These are phyloP conservation scores for Crithidia acanthocephali DNA, from an alignment of 208 protist species.

Conservation along the genomic window DNA sequence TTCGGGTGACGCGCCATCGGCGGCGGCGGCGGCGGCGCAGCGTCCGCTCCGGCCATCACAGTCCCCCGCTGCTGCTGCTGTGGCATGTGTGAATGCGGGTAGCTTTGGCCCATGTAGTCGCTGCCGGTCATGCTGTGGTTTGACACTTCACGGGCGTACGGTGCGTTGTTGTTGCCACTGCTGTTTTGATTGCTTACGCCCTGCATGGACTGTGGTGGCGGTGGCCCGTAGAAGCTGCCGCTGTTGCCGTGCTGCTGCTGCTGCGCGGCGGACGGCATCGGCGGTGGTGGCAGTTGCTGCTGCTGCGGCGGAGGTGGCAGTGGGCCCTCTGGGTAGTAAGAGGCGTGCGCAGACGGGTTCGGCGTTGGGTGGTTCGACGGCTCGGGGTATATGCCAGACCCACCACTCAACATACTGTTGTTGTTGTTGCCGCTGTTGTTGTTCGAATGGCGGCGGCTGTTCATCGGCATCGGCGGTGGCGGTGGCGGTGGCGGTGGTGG, in stretches of 20 bases:
- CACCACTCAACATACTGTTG: slow-evolving; percentile 7
- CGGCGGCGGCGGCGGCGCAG: background rate
- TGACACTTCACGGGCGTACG: background rate
- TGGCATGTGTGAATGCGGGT: background rate
- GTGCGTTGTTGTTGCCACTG: too few species aligned
- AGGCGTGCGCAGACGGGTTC: background rate
- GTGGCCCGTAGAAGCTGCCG: too few species aligned
- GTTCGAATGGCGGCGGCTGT: background rate
- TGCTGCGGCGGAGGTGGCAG: background rate
- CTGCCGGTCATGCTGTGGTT: slow-evolving; percentile 1
- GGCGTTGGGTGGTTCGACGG: background rate
- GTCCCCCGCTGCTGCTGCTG: background rate
- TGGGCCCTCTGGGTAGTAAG: background rate
- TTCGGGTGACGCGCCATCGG: background rate
- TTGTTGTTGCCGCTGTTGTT: slow-evolving; percentile 6
- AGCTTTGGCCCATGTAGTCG: background rate
- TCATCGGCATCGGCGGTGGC: background rate
- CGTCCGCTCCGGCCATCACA: background rate
- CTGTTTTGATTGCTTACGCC: background rate
- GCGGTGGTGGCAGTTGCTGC: slow-evolving; percentile 5
- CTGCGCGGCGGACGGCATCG: background rate
- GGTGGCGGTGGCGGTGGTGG: background rate
- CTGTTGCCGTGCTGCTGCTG: too few species aligned
- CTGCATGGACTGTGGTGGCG: too few species aligned
- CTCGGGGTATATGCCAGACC: background rate